Percentiles rank a stretch among this genome's conserved stretches.
phyloP scores from a whole-genome alignment of 1,284 basidiomycete species.

The Rhodofomes roseus region DNA sequence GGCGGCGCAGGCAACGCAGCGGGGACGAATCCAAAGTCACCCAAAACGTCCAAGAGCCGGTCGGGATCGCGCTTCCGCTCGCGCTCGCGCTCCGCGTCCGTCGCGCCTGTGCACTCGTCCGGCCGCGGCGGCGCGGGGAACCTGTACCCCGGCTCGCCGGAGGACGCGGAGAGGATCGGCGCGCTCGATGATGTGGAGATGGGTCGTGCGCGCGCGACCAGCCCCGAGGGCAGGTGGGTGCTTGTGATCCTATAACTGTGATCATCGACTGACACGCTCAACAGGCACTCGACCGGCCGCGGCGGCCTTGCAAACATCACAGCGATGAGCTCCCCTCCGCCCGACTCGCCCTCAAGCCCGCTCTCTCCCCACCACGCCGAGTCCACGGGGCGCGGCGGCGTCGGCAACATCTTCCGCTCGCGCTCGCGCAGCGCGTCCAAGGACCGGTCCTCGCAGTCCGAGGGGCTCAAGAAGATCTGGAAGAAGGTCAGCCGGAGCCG shows the following conservation, averaged over 20 bases:
- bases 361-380: constrained; percentile 17
- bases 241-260: not conserved
- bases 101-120: constrained; percentile 37
- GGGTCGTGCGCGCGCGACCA: constrained; percentile 35
- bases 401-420: constrained; percentile 60
- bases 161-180: constrained; percentile 31
- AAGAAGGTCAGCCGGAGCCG: constrained; percentile 14
- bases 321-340: constrained; percentile 37
- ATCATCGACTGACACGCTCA: not conserved
- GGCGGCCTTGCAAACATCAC: constrained; percentile 66
- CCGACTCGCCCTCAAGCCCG: constrained; percentile 13
- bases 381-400: constrained; percentile 68
- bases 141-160: constrained; percentile 34
- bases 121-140: constrained; percentile 74
- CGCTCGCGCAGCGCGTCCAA: constrained; percentile 29
- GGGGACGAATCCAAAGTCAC: not conserved
- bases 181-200: constrained; percentile 41
- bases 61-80: constrained; percentile 27
- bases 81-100: constrained; percentile 7
- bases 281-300: constrained; percentile 65
- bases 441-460: constrained; percentile 15
- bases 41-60: constrained; percentile 27
- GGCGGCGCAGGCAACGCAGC: constrained; percentile 58
- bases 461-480: constrained; percentile 15
- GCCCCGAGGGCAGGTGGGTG: constrained; percentile 41